These are phyloP conservation scores for Ascochyta koolunga DNA, from an alignment of 2,329 filamentous ascomycete genomes.

Conservation along the genomic window DNA sequence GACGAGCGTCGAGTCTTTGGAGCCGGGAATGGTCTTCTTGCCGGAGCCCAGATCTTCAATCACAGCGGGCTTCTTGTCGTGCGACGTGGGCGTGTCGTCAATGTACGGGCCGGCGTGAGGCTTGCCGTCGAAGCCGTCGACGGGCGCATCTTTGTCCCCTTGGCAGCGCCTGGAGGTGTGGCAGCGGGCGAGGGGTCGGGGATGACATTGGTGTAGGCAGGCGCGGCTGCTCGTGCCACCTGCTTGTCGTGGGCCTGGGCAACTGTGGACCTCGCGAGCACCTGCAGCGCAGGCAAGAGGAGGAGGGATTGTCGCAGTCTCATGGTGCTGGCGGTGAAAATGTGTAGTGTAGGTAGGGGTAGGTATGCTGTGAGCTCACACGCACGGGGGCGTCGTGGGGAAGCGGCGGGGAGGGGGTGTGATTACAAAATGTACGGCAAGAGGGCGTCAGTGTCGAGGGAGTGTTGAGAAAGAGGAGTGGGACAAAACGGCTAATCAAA, in stretches of 20 bases:
- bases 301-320: slow-evolving; percentile 61
- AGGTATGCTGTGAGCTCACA: slow-evolving; percentile 10
- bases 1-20: slow-evolving; percentile 35
- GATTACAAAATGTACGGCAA: background rate
- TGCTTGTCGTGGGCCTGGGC: slow-evolving; percentile 37
- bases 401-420: background rate
- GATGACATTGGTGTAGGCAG: slow-evolving; percentile 29
- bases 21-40: slow-evolving; percentile 32
- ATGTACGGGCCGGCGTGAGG: slow-evolving; percentile 87
- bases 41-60: slow-evolving; percentile 48
- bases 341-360: slow-evolving; percentile 13
- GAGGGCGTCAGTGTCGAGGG: background rate
- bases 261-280: slow-evolving; percentile 57
- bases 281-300: slow-evolving; percentile 66
- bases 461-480: slow-evolving; percentile 1
- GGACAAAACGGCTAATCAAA: background rate
- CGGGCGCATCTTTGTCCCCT: slow-evolving; percentile 80
- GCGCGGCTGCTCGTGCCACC: slow-evolving; percentile 39
- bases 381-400: background rate
- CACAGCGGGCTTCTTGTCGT: slow-evolving; percentile 40
- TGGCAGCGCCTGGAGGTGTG: slow-evolving; percentile 27
- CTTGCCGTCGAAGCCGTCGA: slow-evolving; percentile 92
- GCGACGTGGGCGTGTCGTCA: slow-evolving; percentile 52
- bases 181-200: slow-evolving; percentile 32
- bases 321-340: slow-evolving; percentile 55